A percentile compares a stretch with the other conserved stretches of the same genome.
Evolutionary conservation across 1,284 basidiomycete species (phyloP).

Genomic region (Erythrobasidium hasegawianum): DNA sequence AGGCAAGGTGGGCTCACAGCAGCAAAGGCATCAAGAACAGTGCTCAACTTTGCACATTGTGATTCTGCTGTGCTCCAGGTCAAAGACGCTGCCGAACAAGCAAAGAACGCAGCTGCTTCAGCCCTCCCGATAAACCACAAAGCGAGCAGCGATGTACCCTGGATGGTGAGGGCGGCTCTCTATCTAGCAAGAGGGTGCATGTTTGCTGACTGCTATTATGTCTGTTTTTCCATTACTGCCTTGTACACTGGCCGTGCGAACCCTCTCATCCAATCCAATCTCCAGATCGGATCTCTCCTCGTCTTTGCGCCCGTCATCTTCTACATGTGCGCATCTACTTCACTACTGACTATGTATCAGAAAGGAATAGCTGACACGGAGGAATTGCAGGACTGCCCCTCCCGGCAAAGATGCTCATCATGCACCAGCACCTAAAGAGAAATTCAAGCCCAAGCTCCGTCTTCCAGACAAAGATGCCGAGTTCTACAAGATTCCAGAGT

Average conservation of each 20-base stretch:
- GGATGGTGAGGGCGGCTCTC: constrained; percentile 15
- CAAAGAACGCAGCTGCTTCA: constrained; percentile 19
- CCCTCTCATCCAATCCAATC: too few relatives aligned
- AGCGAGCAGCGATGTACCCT: constrained; percentile 27
- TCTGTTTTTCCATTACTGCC: neutral
- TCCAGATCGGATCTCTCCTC: constrained; percentile 32
- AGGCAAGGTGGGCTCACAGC: constrained; percentile 19
- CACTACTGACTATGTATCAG: too few relatives aligned
- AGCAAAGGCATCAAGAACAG: neutral
- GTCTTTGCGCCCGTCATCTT: constrained; percentile 31
- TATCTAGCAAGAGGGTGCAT: too few relatives aligned
- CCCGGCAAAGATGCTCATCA: constrained; percentile 17
- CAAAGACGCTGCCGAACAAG: neutral
- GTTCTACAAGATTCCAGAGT: constrained; percentile 12
- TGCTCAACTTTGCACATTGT: too few relatives aligned
- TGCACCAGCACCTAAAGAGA: constrained; percentile 20
- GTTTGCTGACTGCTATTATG: too few relatives aligned
- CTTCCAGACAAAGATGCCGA: constrained; percentile 9
- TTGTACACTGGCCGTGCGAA: neutral
- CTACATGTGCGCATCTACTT: constrained; percentile 1
- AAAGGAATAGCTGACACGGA: too few relatives aligned
- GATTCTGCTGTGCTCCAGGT: neutral
- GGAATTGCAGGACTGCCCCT: constrained; percentile 23
- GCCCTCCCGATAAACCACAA: constrained; percentile 22
- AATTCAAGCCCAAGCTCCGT: constrained; percentile 31